Evolutionary conservation across 2,329 filamentous ascomycete species (phyloP).

Genomic region (Amauroascus niger): DNA sequence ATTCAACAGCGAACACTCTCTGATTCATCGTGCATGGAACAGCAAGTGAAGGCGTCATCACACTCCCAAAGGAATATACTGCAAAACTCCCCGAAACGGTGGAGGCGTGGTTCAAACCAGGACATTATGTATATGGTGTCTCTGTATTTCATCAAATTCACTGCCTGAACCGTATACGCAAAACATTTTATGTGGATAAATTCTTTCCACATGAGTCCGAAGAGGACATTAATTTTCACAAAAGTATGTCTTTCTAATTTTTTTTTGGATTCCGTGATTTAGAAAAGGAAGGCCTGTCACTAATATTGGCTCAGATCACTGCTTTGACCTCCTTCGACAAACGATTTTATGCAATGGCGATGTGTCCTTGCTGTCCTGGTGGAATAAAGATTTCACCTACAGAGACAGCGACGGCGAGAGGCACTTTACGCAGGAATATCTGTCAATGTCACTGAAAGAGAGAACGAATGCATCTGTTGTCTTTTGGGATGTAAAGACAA

Average conservation of each 20-base stretch:
- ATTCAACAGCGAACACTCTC: not conserved
- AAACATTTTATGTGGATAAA: slow-evolving; percentile 14
- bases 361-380: slow-evolving; percentile 14
- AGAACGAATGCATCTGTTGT: slow-evolving; percentile 7
- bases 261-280: not conserved
- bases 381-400: slow-evolving; percentile 14
- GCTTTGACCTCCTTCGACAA: slow-evolving; percentile 18
- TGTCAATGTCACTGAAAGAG: slow-evolving; percentile 9
- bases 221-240: slow-evolving; percentile 12
- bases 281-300: not conserved
- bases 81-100: slow-evolving; percentile 7
- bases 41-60: slow-evolving; percentile 12
- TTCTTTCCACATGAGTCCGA: slow-evolving; percentile 14
- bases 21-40: not conserved
- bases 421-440: slow-evolving; percentile 12
- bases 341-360: slow-evolving; percentile 15
- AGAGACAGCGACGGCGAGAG: slow-evolving; percentile 8
- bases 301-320: slow-evolving; percentile 13
- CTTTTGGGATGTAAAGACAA: slow-evolving; percentile 14
- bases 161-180: slow-evolving; percentile 16
- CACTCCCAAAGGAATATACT: slow-evolving; percentile 6
- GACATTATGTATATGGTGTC: slow-evolving; percentile 14
- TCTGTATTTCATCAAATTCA: slow-evolving; percentile 16
- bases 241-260: slow-evolving; percentile 8
- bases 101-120: slow-evolving; percentile 10